Conservation (phyloP, 2,329 filamentous ascomycete genomes). For the Aspergillus intermedius region DNA sequence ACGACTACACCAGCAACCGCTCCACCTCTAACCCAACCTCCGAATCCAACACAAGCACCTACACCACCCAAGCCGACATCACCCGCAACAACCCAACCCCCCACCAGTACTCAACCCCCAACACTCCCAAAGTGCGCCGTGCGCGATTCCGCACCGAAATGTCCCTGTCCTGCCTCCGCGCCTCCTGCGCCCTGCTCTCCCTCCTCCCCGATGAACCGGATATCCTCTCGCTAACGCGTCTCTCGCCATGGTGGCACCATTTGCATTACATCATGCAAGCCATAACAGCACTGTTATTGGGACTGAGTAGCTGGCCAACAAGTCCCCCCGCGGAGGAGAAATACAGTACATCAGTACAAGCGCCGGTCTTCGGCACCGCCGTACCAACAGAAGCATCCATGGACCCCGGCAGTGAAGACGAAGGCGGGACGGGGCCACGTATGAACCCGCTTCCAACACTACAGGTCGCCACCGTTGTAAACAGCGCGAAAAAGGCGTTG, state of each 20-base stretch:
- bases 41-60: not conserved
- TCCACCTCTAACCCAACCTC: not conserved
- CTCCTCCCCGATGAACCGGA: conserved; percentile 33
- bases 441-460: not conserved
- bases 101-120: not conserved
- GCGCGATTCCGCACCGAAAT: conserved; percentile 14
- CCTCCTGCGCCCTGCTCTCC: conserved; percentile 31
- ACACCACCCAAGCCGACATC: not conserved
- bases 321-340: conserved; percentile 11
- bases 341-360: not conserved
- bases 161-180: conserved; percentile 32
- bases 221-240: conserved; percentile 25
- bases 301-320: conserved; percentile 22
- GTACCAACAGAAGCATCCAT: not conserved
- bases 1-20: not conserved
- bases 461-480: conserved; percentile 15
- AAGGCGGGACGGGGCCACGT: not conserved
- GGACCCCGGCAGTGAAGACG: not conserved
- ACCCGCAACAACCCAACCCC: not conserved
- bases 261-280: conserved; percentile 41
- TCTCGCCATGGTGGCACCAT: conserved; percentile 38
- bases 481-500: conserved; percentile 30
- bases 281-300: conserved; percentile 34
- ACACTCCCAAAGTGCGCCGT: not conserved
- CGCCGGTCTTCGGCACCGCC: too few species aligned